Conservation (phyloP, 345 rosid genomes). For the Atalantia buxifolia region DNA sequence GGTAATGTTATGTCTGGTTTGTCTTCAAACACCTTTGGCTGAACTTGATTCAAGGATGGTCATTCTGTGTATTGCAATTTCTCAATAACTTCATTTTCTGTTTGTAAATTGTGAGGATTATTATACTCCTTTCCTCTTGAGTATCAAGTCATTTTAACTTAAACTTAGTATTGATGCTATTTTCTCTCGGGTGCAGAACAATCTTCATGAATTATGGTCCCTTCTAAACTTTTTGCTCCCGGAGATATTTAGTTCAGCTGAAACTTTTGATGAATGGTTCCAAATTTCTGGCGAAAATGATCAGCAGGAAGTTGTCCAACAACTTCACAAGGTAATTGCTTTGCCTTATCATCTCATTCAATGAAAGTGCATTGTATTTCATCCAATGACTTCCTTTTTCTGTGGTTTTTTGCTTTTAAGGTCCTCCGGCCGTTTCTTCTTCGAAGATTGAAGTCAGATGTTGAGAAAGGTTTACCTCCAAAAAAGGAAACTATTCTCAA, state of each 20-base stretch:
- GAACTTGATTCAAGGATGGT: neutral
- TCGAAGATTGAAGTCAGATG: conserved; percentile 93
- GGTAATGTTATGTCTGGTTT: neutral
- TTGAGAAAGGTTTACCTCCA: conserved; percentile 97
- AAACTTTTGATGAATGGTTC: conserved; percentile 99
- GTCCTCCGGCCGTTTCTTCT: conserved; percentile 98
- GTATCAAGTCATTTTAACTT: neutral
- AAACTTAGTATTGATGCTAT: conserved; percentile 8
- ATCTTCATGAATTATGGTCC: conserved; percentile 97
- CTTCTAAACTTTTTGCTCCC: conserved; percentile 94
- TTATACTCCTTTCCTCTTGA: neutral
- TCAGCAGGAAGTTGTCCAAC: conserved; percentile 99
- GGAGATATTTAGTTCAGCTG: conserved; percentile 98
- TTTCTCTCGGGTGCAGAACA: conserved; percentile 57
- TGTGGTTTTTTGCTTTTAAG: conserved; percentile 31
- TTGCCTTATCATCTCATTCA: neutral
- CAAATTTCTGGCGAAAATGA: conserved; percentile 99
- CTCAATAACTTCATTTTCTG: neutral
- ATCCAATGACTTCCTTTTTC: conserved; percentile 9
- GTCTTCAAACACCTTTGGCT: neutral
- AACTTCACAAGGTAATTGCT: conserved; percentile 81
- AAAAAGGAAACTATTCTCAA: conserved; percentile 97
- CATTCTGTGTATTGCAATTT: neutral
- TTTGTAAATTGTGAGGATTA: neutral
- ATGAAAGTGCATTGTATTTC: neutral